Conservation (phyloP, 139 green algal genomes). For the Gonium pectorale region DNA sequence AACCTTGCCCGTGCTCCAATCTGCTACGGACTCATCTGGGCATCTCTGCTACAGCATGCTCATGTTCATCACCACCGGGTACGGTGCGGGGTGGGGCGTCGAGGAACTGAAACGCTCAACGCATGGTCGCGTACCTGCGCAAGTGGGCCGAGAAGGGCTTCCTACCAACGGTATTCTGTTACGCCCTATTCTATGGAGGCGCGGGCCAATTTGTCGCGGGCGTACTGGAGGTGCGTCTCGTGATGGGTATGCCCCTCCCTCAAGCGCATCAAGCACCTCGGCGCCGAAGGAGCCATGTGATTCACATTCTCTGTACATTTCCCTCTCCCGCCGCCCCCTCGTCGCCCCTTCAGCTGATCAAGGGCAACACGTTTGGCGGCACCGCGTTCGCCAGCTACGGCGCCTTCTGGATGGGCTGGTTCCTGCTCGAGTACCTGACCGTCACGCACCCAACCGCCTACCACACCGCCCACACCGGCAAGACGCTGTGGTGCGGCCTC, state of each 20-base stretch:
- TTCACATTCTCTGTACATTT: too few species aligned
- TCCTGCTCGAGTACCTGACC: constrained; percentile 48
- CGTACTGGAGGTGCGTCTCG: constrained; percentile 75
- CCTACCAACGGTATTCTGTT: constrained; percentile 56
- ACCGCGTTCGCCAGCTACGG: constrained; percentile 78
- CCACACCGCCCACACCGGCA: neutral
- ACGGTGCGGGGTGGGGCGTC: too few species aligned
- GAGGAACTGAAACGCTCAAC: neutral
- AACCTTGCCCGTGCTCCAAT: too few species aligned
- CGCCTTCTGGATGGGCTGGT: constrained; percentile 74
- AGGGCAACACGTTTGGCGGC: constrained; percentile 81
- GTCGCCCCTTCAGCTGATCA: constrained; percentile 68
- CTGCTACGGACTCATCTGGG: too few species aligned
- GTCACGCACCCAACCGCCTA: neutral
- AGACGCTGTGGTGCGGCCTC: constrained; percentile 66
- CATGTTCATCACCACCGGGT: constrained; percentile 54
- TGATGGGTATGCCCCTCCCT: too few species aligned
- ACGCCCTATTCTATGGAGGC: constrained; percentile 73
- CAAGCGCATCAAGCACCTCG: too few species aligned
- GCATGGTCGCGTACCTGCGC: too few species aligned
- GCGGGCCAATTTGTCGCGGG: constrained; percentile 76
- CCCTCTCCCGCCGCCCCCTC: too few species aligned
- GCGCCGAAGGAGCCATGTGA: too few species aligned
- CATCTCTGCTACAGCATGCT: too few species aligned
- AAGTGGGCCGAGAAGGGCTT: constrained; percentile 30